Evolutionary conservation across 2,329 filamentous ascomycete genomes (phyloP), one percentile per base, ranked within the genome.

Genomic region (Xylariaceae sp.): DNA sequence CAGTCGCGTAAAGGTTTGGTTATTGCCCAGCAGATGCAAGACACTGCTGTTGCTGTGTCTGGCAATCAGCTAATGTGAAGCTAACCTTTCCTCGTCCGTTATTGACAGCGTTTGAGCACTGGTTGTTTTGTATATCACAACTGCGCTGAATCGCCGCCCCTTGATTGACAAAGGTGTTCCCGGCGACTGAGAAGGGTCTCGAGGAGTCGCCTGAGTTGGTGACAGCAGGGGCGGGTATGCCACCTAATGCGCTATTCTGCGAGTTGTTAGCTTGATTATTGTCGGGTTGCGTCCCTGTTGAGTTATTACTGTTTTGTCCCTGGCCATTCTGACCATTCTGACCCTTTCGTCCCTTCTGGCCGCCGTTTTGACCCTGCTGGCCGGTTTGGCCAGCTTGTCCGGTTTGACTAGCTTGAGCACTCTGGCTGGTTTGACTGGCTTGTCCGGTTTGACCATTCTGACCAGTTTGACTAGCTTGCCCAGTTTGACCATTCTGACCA

Each of bases 121-220:
- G 73, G 65, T 87, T 88, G 74, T 85, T 82, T 74, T 88, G 84
- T 56, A 87, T 80, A 59, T 85, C 80, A 68, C 87, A 89, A 31
- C 84, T 81, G 43, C 87, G 78, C 72, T 87, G 80, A 36, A 82
- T 73, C 17, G 87, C 87, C 8, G 80, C 82, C 3, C 69, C 73
- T 62, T 82, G 69, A 68, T 82, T 82, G 34, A 81, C 80, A 68
- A 89, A 88, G 33, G 77, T 85, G 75, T 77, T 75, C 17, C 69
- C 82, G 64, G 83, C 81, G 56, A 86, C 82, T 19, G 71, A 63
- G 72, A 87, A 87, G 53, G 84, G 82, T 28, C 85, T 79, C 53
- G 71, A 67, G 19, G 72, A 58, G 54, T 67, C 62, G 34, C 65
- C 67, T 24, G 65, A 63, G 45, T 63, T 59, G 53, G 61, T 65